These are phyloP conservation scores for Citrus medica DNA, from an alignment of 345 rosid genomes.

Conservation along the genomic window DNA sequence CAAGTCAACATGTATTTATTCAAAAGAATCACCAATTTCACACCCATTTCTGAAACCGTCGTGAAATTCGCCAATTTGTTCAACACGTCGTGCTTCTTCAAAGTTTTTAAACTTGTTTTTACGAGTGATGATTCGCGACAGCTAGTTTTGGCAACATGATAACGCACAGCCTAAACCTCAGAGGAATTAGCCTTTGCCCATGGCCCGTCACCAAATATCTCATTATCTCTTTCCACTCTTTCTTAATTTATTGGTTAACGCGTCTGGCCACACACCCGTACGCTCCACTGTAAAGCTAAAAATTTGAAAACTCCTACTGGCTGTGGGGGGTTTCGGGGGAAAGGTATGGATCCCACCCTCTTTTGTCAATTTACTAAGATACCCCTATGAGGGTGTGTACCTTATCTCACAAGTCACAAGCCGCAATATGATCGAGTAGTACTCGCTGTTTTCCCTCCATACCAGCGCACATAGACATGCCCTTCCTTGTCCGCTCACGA, in stretches of 20 bases:
- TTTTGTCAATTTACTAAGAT: neutral
- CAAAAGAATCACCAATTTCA: neutral
- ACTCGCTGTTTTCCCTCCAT: neutral
- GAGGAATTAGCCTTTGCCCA: neutral
- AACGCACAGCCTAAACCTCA: neutral
- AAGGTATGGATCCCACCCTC: neutral
- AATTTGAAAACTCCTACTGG: neutral
- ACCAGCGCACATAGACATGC: neutral
- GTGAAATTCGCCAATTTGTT: neutral
- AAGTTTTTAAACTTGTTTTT: neutral
- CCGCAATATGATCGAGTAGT: neutral
- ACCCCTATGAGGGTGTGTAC: neutral
- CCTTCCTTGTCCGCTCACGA: neutral
- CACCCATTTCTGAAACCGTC: neutral
- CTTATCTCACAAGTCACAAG: neutral
- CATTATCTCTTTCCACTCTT: no score
- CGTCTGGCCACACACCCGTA: neutral
- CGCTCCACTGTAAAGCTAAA: conserved; percentile 6
- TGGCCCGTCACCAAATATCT: neutral
- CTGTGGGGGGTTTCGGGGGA: no score
- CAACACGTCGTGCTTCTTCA: neutral
- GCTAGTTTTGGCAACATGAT: neutral
- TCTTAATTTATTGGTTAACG: neutral
- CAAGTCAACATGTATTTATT: neutral
- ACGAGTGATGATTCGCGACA: neutral